Percentiles rank a stretch among this genome's conserved stretches.
phyloP scores from a whole-genome alignment of 2,329 filamentous ascomycete genomes.

The Trichoderma pleuroti region DNA sequence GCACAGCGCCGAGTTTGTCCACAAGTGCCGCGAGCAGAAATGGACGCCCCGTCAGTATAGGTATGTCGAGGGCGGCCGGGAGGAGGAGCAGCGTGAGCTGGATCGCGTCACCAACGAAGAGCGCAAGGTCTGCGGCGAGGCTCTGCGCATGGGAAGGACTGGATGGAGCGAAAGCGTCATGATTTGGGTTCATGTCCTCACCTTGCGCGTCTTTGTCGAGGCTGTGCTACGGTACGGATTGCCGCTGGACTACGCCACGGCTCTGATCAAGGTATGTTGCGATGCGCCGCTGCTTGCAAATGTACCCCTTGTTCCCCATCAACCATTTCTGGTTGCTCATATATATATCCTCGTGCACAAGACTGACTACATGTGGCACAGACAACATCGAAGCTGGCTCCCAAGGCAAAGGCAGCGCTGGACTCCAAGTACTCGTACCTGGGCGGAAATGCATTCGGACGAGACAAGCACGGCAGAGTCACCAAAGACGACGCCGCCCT shows the following conservation, averaged over 20 bases:
- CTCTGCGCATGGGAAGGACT: slow-evolving; percentile 79
- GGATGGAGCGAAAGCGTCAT: slow-evolving; percentile 95
- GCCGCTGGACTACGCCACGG: slow-evolving; percentile 83
- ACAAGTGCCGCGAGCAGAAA: slow-evolving; percentile 87
- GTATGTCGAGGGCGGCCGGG: slow-evolving; percentile 82
- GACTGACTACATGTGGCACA: slow-evolving; percentile 37
- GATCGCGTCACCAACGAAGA: slow-evolving; percentile 80
- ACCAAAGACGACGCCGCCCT: slow-evolving; percentile 82
- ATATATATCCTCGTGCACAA: neutral
- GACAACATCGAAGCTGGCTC: slow-evolving; percentile 77
- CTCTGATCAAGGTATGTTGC: slow-evolving; percentile 71
- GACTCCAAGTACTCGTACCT: slow-evolving; percentile 87
- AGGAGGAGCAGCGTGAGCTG: slow-evolving; percentile 84
- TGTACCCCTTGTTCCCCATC: neutral
- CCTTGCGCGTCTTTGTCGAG: slow-evolving; percentile 92
- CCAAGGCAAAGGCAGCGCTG: slow-evolving; percentile 74
- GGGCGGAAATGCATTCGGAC: slow-evolving; percentile 87
- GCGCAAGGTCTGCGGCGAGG: slow-evolving; percentile 89
- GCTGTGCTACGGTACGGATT: slow-evolving; percentile 95
- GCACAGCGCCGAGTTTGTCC: slow-evolving; percentile 77
- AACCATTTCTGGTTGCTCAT: neutral
- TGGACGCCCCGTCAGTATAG: slow-evolving; percentile 96
- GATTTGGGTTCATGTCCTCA: slow-evolving; percentile 91
- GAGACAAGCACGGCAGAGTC: slow-evolving; percentile 89
- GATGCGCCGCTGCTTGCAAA: neutral